phyloP scores from a whole-genome alignment of 2,329 filamentous ascomycete species.

The Penicillium sp. region DNA sequence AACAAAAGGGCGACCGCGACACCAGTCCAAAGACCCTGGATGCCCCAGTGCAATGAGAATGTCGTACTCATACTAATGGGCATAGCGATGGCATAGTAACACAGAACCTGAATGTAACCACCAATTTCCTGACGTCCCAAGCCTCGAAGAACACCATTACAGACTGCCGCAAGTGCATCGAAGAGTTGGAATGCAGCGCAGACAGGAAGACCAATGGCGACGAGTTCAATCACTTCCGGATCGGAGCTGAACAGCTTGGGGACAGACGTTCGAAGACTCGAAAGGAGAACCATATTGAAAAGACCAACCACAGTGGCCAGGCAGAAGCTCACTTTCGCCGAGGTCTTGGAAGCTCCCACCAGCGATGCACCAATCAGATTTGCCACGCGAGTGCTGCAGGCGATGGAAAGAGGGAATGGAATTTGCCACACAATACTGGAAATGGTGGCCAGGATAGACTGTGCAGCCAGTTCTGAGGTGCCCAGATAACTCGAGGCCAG shows the following conservation, averaged over 20 bases:
- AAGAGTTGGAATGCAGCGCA: constrained; percentile 87
- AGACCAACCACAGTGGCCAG: constrained; percentile 66
- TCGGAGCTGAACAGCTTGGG: constrained; percentile 75
- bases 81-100: constrained; percentile 80
- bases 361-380: constrained; percentile 87
- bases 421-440: constrained; percentile 80
- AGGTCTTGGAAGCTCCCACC: constrained; percentile 70
- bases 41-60: constrained; percentile 69
- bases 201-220: constrained; percentile 66
- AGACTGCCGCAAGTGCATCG: constrained; percentile 71
- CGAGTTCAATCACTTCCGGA: constrained; percentile 60
- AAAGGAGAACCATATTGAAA: constrained; percentile 69
- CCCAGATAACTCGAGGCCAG: constrained; percentile 76
- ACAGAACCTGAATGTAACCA: constrained; percentile 78
- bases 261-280: constrained; percentile 63
- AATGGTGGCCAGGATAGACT: constrained; percentile 76
- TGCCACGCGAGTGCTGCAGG: constrained; percentile 78
- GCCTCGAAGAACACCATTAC: constrained; percentile 78
- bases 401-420: constrained; percentile 85
- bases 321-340: constrained; percentile 68
- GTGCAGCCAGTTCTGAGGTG: constrained; percentile 73
- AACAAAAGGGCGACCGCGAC: constrained; percentile 64
- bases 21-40: constrained; percentile 76
- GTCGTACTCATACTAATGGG: constrained; percentile 74
- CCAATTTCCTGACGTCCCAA: constrained; percentile 85